Evolutionary conservation across 2,329 filamentous ascomycete genomes (phyloP).

Genomic region (Graphilbum ipis-grandicollis): DNA sequence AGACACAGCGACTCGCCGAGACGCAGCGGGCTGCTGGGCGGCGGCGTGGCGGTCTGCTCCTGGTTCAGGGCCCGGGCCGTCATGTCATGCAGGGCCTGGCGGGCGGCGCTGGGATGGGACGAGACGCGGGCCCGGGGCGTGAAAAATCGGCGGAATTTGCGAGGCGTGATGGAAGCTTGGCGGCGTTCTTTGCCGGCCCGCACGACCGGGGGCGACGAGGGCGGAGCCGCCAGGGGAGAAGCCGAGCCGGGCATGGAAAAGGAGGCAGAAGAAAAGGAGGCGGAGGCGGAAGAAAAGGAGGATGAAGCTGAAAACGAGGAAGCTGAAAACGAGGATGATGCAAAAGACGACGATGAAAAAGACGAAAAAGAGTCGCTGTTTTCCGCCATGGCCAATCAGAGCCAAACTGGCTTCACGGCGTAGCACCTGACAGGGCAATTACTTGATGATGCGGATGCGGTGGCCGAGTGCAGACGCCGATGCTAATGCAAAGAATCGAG

Average conservation of each 20-base stretch:
- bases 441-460: too few species aligned
- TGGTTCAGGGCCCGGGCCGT: slow-evolving; percentile 21
- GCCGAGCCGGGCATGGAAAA: neutral
- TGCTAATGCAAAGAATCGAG: too few species aligned
- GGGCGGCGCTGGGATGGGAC: slow-evolving; percentile 19
- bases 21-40: slow-evolving; percentile 11
- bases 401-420: neutral
- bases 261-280: slow-evolving; percentile 1
- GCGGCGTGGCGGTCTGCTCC: slow-evolving; percentile 14
- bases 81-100: slow-evolving; percentile 23
- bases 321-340: neutral
- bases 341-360: neutral
- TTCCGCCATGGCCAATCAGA: slow-evolving; percentile 11
- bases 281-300: neutral
- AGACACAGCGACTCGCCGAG: neutral
- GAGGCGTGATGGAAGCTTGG: slow-evolving; percentile 33
- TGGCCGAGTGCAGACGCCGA: too few species aligned
- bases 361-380: slow-evolving; percentile 1
- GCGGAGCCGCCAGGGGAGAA: neutral
- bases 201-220: slow-evolving; percentile 1
- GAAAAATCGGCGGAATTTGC: slow-evolving; percentile 36
- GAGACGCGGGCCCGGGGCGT: slow-evolving; percentile 27
- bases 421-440: too few species aligned
- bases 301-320: too few species aligned
- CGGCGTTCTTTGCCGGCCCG: slow-evolving; percentile 24